Evolutionary conservation across 805 yeast species (phyloP), one percentile per base, ranked within the genome.

Genomic region (Cyberlindnera subsufficiens): DNA sequence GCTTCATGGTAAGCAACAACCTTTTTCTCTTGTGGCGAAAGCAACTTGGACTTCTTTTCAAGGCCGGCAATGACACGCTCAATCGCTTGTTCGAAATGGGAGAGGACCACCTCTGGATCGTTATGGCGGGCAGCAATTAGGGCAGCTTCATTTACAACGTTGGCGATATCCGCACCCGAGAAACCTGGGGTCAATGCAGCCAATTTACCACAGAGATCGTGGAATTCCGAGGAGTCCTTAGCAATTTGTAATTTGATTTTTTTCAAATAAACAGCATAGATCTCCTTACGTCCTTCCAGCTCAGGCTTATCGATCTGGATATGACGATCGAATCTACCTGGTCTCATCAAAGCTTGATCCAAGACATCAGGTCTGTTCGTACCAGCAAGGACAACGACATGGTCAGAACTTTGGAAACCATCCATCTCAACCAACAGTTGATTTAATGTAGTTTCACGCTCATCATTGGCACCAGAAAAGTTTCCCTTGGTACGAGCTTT

Each of bases 391-490:
- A 93, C 98, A 42, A 93, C 96, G 44, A 93, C 90, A 58, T 95
- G 98, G 58, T 93, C 98, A 14, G 85, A 69, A 25, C 84, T 77
- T 18, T 82, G 83, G 63, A 93, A 93, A 6, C 99, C 99, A 65
- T 93, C 99, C 99, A 93, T 93, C 67, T 93, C 99, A 34, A 93
- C 99, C 46, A 93, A 74, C 38, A 93, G 74, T 70, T 93, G 99
- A 64, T 93, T 93, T 56, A 93, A 74, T 0, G 99, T 93, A 18
- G 95, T 86, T 64, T 93, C 99, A 61, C 96, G 83, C 67, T 93
- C 99, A 63, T 93, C 99, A 59, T 91, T 88, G 20, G 95, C 87
- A 42, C 96, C 93, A 41, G 75, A 70, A 43, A 65, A 49, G 48
- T 79, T 78, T 27, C 90, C 89, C 64, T 81, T 80, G n/a, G 82